phyloP scores from a whole-genome alignment of 495 filamentous ascomycete species.

The Viridothelium virens region DNA sequence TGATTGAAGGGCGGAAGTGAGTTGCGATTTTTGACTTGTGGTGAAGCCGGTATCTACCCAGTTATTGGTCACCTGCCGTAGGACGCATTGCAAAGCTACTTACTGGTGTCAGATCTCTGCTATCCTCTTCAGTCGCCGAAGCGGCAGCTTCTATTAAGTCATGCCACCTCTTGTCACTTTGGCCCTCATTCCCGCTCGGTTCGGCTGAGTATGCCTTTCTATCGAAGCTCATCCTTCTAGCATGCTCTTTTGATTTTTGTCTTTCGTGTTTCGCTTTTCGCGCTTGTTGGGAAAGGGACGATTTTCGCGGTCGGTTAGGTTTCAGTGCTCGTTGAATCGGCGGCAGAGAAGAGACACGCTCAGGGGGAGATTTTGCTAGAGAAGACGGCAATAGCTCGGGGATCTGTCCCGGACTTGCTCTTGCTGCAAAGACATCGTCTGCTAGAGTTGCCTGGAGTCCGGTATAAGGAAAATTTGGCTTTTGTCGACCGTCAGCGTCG shows the following conservation, averaged over 20 bases:
- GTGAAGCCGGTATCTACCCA: constrained; percentile 46
- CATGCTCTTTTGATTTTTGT: constrained; percentile 61
- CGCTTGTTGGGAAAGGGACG: constrained; percentile 68
- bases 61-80: neutral
- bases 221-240: constrained; percentile 58
- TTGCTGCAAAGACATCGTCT: constrained; percentile 5
- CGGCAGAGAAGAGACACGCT: constrained; percentile 77
- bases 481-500: neutral
- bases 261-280: constrained; percentile 69
- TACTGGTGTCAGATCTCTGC: constrained; percentile 74
- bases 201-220: constrained; percentile 80
- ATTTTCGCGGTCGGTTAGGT: constrained; percentile 66
- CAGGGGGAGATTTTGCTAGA: constrained; percentile 70
- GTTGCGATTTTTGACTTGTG: constrained; percentile 61
- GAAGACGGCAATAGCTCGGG: constrained; percentile 76
- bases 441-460: constrained; percentile 4
- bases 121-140: constrained; percentile 86
- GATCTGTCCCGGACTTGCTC: constrained; percentile 6
- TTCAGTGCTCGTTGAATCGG: constrained; percentile 62
- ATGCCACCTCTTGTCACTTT: constrained; percentile 66
- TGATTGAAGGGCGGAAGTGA: constrained; percentile 61
- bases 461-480: constrained; percentile 5
- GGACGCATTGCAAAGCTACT: constrained; percentile 29
- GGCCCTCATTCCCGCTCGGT: constrained; percentile 45
- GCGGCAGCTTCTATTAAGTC: constrained; percentile 87